Percentiles rank a stretch among this genome's conserved stretches.
These are phyloP conservation scores for Kalanchoe fedtschenkoi DNA, from an alignment of 164 flowering plant species.

Conservation along the genomic window DNA sequence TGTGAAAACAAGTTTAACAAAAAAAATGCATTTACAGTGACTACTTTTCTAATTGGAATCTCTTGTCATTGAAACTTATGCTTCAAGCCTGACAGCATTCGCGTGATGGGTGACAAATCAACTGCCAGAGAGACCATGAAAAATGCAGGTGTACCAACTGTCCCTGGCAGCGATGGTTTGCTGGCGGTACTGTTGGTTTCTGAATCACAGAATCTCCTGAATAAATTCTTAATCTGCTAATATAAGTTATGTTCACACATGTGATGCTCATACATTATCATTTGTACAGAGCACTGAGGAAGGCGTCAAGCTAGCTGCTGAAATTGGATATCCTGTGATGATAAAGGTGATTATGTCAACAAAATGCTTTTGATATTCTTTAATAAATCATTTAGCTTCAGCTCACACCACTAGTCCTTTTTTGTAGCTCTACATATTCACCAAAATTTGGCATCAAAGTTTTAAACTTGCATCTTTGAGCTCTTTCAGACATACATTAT, in stretches of 20 bases:
- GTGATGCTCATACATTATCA: slow-evolving; percentile 8
- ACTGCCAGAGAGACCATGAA: slow-evolving; percentile 99
- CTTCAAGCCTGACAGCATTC: slow-evolving; percentile 79
- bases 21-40: background rate
- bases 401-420: too few species aligned
- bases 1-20: background rate
- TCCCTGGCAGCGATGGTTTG: slow-evolving; percentile 96
- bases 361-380: background rate
- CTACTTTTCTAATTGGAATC: background rate
- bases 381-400: too few species aligned
- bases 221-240: background rate
- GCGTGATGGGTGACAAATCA: slow-evolving; percentile 97
- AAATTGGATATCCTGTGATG: slow-evolving; percentile 96
- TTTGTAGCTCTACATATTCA: background rate
- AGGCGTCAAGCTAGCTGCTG: slow-evolving; percentile 68
- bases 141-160: slow-evolving; percentile 98
- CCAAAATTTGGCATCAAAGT: background rate
- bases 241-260: background rate
- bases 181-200: slow-evolving; percentile 42
- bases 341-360: slow-evolving; percentile 52
- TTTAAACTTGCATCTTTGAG: too few species aligned
- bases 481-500: background rate
- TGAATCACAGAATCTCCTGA: background rate
- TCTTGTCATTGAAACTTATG: background rate
- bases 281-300: slow-evolving; percentile 77